Evolutionary conservation across 1,284 basidiomycete species (phyloP).

Genomic region (Omphalotus olearius): DNA sequence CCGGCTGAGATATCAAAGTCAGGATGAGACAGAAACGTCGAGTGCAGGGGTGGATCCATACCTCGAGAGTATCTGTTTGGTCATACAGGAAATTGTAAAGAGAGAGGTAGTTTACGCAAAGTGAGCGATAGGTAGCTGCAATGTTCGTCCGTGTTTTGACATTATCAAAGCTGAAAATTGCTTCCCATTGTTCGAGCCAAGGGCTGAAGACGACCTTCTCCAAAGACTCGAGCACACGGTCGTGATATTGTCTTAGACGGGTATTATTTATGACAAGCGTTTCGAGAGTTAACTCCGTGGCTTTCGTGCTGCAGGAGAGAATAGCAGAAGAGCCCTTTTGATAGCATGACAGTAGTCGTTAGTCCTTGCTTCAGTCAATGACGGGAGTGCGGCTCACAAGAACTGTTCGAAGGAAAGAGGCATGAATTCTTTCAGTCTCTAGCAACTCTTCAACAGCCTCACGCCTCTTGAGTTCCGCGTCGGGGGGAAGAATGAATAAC

Average conservation of each 20-base stretch:
- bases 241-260: constrained; percentile 30
- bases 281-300: constrained; percentile 27
- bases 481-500: constrained; percentile 27
- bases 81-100: constrained; percentile 24
- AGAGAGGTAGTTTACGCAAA: constrained; percentile 29
- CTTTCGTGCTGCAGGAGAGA: constrained; percentile 23
- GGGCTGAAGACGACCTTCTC: constrained; percentile 13
- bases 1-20: constrained; percentile 13
- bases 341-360: neutral
- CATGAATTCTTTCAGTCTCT: constrained; percentile 28
- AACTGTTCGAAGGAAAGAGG: constrained; percentile 23
- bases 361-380: neutral
- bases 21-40: neutral
- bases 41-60: constrained; percentile 5
- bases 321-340: constrained; percentile 26
- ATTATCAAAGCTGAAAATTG: constrained; percentile 28
- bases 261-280: constrained; percentile 28
- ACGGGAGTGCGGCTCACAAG: constrained; percentile 16
- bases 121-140: constrained; percentile 29
- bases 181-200: constrained; percentile 24
- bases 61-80: constrained; percentile 18
- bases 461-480: constrained; percentile 19
- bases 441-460: constrained; percentile 27
- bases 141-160: constrained; percentile 23
- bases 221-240: constrained; percentile 23